Evolutionary conservation across 345 rosid species (phyloP).

Genomic region (Aquilaria sinensis): DNA sequence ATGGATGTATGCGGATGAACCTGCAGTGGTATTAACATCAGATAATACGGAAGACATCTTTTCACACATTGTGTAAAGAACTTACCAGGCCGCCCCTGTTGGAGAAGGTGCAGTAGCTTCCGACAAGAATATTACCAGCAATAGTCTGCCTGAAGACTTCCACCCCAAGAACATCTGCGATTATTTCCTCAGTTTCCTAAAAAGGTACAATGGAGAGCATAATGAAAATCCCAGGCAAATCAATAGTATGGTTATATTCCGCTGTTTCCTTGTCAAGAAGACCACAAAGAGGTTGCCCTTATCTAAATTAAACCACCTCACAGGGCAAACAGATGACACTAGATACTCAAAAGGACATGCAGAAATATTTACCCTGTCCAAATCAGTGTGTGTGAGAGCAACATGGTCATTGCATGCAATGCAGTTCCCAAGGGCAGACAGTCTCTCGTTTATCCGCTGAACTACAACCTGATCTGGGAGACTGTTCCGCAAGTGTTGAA

Average conservation of each 20-base stretch:
- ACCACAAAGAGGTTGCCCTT: too few relatives aligned
- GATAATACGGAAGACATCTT: too few relatives aligned
- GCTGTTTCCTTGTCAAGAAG: too few relatives aligned
- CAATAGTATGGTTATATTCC: too few relatives aligned
- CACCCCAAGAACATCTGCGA: conserved; percentile 93
- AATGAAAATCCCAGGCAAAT: not conserved
- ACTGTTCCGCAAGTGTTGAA: conserved; percentile 92
- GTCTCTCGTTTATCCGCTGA: conserved; percentile 84
- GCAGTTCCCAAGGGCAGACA: conserved; percentile 95
- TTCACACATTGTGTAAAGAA: not conserved
- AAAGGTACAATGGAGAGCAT: not conserved
- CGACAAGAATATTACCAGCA: conserved; percentile 91
- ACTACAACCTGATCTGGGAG: conserved; percentile 89
- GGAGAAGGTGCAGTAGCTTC: conserved; percentile 86
- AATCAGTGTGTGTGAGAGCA: conserved; percentile 93
- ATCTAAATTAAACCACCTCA: not conserved
- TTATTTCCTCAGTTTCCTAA: conserved; percentile 87
- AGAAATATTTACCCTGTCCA: conserved; percentile 46
- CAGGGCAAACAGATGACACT: not conserved
- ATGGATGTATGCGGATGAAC: conserved; percentile 93
- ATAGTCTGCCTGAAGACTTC: conserved; percentile 95
- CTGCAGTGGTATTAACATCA: conserved; percentile 24
- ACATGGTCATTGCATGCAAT: conserved; percentile 97
- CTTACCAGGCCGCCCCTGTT: conserved; percentile 93
- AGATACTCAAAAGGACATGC: not conserved